Percentiles rank a stretch among this genome's conserved stretches.
Conservation (phyloP, 768 basidiomycete genomes). For the Mycena galopus region DNA sequence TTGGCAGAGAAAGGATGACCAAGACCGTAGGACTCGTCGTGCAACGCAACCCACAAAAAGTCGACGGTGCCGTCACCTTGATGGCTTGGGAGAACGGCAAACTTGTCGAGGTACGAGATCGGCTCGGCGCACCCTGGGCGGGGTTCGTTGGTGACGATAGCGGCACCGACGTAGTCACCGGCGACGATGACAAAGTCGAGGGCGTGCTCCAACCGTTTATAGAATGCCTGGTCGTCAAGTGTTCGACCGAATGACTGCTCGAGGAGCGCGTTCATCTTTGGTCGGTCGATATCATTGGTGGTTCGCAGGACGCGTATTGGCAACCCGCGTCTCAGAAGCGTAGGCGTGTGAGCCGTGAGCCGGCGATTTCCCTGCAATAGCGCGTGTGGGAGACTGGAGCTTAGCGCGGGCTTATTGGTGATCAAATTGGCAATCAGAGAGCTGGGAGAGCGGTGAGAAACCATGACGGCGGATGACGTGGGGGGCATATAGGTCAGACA, state of each 20-base stretch:
- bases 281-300: conserved; percentile 75
- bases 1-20: conserved; percentile 95
- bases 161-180: conserved; percentile 95
- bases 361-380: conserved; percentile 89
- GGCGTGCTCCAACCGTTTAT: conserved; percentile 76
- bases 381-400: conserved; percentile 95
- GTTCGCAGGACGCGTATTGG: conserved; percentile 87
- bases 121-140: conserved; percentile 54
- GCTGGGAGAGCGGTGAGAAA: conserved; percentile 95
- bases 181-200: conserved; percentile 95
- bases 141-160: conserved; percentile 85
- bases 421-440: conserved; percentile 97
- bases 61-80: conserved; percentile 99
- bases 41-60: conserved; percentile 98
- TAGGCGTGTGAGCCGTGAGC: conserved; percentile 92
- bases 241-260: conserved; percentile 88
- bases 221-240: conserved; percentile 83
- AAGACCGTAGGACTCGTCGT: conserved; percentile 98
- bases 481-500: conserved; percentile 95
- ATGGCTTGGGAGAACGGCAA: conserved; percentile 93
- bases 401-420: conserved; percentile 97
- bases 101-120: conserved; percentile 97
- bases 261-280: conserved; percentile 83
- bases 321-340: conserved; percentile 89
- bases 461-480: conserved; percentile 94